Evolutionary conservation across 129 eudicot species (phyloP), one percentile per base, ranked within the genome.

Genomic region (Tagetes patula): DNA sequence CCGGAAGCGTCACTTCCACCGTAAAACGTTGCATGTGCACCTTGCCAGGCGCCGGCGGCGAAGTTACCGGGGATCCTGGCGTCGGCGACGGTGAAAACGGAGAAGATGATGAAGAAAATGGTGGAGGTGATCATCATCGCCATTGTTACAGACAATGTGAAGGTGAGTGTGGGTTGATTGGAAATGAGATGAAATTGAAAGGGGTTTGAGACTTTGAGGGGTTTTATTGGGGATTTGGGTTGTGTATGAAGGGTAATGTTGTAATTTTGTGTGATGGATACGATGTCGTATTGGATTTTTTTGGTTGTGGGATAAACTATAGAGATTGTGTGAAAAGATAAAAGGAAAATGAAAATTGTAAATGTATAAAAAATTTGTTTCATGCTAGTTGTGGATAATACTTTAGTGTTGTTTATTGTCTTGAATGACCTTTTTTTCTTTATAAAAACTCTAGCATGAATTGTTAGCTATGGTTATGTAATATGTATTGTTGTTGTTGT

Each of bases 1-100:
- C 96, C 97, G 67, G 97, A 92, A 65, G 97, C 97, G 69, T 92
- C 96, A 65, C 93, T 85, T 30, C 96, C 97, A 14, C 97, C 97
- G 71, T 92, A 92, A 76, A 92, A 92, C 48, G 97, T 92, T 20
- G 97, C 97, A 63, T 92, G 97, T 43, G 97, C 97, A 27, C 75
- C 76, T 80, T 92, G 58, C 97, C 97, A 92, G 0, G 83, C 69
- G 33, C 91, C 97, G 61, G 91, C 93, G 63, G 84, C 59, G 89
- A 77, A 92, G 56, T 82, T 86, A 2, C 97, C 97, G 12, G 96
- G 96, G 34, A 86, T 88, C 80, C 89, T 88, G n/a, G 87, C 93
- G 43, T 83, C 74, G 40, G 75, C 75, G n/a, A 71, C 32, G 5
- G 82, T 12, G 1, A 76, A 14, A 6, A 70, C 47, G n/a, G 82